Conservation (phyloP, 495 filamentous ascomycete species). For the Penicillium cosmopolitanum region DNA sequence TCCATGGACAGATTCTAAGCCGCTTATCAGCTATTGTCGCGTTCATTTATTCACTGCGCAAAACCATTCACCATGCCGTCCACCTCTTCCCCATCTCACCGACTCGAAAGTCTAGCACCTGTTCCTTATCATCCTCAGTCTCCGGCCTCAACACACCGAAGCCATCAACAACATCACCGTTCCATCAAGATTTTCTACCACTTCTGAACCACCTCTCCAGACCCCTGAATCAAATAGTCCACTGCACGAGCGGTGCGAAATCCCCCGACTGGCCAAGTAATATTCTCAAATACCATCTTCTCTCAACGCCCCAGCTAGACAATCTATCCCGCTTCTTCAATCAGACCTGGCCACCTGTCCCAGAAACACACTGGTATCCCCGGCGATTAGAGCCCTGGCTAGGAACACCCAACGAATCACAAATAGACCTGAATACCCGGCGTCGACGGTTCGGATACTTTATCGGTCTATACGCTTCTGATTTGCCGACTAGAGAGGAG, state of each 20-base stretch:
- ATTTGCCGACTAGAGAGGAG: neutral
- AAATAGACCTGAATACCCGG: neutral
- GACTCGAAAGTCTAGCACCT: no score
- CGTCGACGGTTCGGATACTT: neutral
- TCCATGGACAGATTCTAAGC: no score
- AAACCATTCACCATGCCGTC: no score
- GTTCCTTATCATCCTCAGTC: neutral
- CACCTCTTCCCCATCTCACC: no score
- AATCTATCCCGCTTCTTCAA: constrained; percentile 74
- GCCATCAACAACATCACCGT: constrained; percentile 3
- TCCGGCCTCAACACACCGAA: constrained; percentile 3
- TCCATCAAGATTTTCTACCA: constrained; percentile 10
- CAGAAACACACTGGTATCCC: neutral
- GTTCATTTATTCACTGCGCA: no score
- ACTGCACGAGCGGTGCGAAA: constrained; percentile 54
- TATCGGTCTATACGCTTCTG: neutral
- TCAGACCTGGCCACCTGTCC: constrained; percentile 57
- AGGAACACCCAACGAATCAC: neutral
- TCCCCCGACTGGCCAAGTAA: constrained; percentile 70
- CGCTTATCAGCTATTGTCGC: no score
- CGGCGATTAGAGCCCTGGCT: neutral
- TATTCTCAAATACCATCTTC: constrained; percentile 72
- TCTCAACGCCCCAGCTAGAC: constrained; percentile 73
- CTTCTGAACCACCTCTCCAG: constrained; percentile 38
- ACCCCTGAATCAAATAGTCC: constrained; percentile 44